These are phyloP conservation scores for Phellinidium pouzarii DNA, from an alignment of 1,284 basidiomycete species.

Conservation along the genomic window DNA sequence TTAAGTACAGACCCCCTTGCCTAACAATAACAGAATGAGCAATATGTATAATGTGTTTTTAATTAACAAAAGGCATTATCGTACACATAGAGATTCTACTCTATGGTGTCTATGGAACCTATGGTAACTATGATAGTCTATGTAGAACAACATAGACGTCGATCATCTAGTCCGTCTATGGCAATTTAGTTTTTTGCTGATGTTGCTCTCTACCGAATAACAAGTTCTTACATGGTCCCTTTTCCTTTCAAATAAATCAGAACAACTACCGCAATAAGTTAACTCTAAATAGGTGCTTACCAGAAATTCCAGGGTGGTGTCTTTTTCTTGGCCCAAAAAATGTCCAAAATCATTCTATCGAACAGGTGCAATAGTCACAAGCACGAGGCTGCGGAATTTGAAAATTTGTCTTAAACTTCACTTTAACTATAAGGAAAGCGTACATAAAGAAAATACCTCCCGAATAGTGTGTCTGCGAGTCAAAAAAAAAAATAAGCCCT, in stretches of 20 bases:
- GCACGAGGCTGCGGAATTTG: not conserved
- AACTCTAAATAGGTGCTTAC: not conserved
- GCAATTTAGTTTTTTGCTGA: too few relatives aligned
- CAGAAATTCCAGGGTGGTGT: not conserved
- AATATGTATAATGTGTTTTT: too few relatives aligned
- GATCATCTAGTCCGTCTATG: too few relatives aligned
- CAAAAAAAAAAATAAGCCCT: too few relatives aligned
- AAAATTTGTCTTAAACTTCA: not conserved
- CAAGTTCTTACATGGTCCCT: not conserved
- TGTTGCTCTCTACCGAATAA: too few relatives aligned
- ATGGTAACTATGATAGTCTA: too few relatives aligned
- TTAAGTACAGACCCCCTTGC: too few relatives aligned
- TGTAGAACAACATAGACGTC: too few relatives aligned
- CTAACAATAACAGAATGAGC: too few relatives aligned
- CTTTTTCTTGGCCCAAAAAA: not conserved
- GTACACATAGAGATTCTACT: too few relatives aligned
- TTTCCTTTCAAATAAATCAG: not conserved
- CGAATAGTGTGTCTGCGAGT: not conserved
- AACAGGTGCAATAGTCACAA: not conserved
- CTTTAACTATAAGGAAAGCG: not conserved
- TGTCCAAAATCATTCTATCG: slow-evolving; percentile 3
- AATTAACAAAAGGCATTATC: too few relatives aligned
- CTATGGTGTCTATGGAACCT: too few relatives aligned
- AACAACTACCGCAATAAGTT: not conserved
- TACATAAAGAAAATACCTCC: slow-evolving; percentile 8